phyloP scores from a whole-genome alignment of 2,329 filamentous ascomycete genomes.

The Xylariomycetidae sp. region DNA sequence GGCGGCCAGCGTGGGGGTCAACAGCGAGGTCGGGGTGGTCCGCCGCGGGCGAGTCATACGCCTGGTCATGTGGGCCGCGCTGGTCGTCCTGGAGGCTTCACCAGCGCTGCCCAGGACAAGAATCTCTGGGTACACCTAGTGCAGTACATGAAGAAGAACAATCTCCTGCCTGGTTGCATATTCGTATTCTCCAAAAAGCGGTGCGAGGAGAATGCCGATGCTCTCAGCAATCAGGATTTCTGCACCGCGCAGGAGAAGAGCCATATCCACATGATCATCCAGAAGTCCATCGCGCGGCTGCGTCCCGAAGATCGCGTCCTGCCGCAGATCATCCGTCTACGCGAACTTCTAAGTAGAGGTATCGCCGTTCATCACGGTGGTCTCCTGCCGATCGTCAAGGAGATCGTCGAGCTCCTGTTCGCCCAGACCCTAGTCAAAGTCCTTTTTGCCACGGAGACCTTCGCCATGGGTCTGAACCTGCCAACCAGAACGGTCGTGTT shows the following conservation, averaged over 20 bases:
- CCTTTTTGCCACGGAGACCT: constrained; percentile 95
- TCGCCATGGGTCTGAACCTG: constrained; percentile 95
- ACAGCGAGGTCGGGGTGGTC: constrained; percentile 50
- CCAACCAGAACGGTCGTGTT: constrained; percentile 96
- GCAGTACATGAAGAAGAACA: constrained; percentile 82
- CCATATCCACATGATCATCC: constrained; percentile 93
- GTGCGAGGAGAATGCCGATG: constrained; percentile 95
- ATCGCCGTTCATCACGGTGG: constrained; percentile 97
- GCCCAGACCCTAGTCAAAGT: constrained; percentile 94
- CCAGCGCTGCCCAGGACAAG: constrained; percentile 88
- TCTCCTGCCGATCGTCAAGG: constrained; percentile 91
- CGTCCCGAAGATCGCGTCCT: constrained; percentile 84
- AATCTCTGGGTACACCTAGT: constrained; percentile 97
- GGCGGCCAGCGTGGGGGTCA: constrained; percentile 46
- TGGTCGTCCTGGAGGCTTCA: constrained; percentile 79
- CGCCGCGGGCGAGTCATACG: constrained; percentile 55
- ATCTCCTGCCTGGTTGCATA: constrained; percentile 85
- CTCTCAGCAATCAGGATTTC: constrained; percentile 91
- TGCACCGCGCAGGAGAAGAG: constrained; percentile 93
- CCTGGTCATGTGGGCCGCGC: constrained; percentile 86
- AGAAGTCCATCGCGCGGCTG: constrained; percentile 86
- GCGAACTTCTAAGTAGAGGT: constrained; percentile 80
- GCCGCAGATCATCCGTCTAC: constrained; percentile 86
- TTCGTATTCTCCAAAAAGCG: constrained; percentile 99
- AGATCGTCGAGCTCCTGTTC: constrained; percentile 94